phyloP scores from a whole-genome alignment of 768 basidiomycete species.

The Amanita phalloides region DNA sequence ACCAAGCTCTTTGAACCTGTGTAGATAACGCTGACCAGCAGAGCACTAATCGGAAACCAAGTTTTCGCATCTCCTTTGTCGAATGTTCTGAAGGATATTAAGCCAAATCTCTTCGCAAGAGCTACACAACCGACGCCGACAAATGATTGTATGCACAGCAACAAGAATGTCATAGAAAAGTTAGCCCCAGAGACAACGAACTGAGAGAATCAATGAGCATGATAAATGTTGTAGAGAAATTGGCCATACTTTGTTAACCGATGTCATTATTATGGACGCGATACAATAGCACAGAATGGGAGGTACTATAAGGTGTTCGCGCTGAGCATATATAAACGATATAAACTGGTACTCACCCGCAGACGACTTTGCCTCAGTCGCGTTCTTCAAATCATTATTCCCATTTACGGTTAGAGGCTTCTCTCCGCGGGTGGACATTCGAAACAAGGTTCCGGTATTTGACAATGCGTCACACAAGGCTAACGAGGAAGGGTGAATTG shows the following conservation, averaged over 20 bases:
- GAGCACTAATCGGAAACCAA: slow-evolving; percentile 92
- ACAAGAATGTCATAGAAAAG: slow-evolving; percentile 96
- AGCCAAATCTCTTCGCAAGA: slow-evolving; percentile 57
- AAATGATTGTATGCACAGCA: slow-evolving; percentile 81
- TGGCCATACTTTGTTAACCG: slow-evolving; percentile 77
- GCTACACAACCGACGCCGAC: slow-evolving; percentile 80
- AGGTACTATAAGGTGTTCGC: slow-evolving; percentile 35
- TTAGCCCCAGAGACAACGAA: slow-evolving; percentile 89
- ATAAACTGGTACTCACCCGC: slow-evolving; percentile 12
- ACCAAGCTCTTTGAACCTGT: slow-evolving; percentile 96
- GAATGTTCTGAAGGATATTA: slow-evolving; percentile 82
- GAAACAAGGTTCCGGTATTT: not conserved
- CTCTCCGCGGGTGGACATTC: slow-evolving; percentile 10
- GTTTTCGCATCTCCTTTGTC: slow-evolving; percentile 73
- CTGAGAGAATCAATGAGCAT: slow-evolving; percentile 24
- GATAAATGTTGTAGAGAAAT: not conserved
- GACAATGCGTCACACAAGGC: not conserved
- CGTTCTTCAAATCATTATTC: slow-evolving; percentile 23
- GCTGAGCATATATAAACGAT: not conserved
- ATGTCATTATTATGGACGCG: slow-evolving; percentile 93
- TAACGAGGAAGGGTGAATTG: not conserved
- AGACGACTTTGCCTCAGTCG: slow-evolving; percentile 17
- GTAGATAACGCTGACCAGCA: slow-evolving; percentile 93
- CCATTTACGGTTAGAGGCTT: slow-evolving; percentile 11
- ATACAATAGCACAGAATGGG: slow-evolving; percentile 85